Conservation (phyloP, 1,139 yeast genomes). For the Pichia sp. region DNA sequence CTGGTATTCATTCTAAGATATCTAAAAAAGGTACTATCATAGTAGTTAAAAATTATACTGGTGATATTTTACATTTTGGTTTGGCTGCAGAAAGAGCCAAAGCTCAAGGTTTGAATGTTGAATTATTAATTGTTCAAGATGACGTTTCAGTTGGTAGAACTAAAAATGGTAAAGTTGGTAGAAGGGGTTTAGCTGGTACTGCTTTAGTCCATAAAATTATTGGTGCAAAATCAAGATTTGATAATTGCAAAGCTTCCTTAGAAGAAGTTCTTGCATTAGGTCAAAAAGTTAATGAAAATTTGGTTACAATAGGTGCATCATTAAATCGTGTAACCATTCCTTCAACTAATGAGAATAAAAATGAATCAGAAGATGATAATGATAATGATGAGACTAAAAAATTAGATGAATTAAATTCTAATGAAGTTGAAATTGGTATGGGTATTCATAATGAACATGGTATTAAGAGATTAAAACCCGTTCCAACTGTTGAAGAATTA, state of each 20-base stretch:
- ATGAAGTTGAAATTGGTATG: constrained; percentile 85
- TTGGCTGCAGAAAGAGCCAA: constrained; percentile 84
- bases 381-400: constrained; percentile 47
- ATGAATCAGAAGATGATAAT: constrained; percentile 16
- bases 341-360: constrained; percentile 46
- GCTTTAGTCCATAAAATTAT: constrained; percentile 77
- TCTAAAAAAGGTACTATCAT: constrained; percentile 59
- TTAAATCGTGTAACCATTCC: constrained; percentile 76
- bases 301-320: constrained; percentile 87
- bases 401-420: constrained; percentile 32
- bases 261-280: constrained; percentile 54
- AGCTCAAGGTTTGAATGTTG: constrained; percentile 65
- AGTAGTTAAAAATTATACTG: constrained; percentile 87
- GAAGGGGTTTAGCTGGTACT: constrained; percentile 92
- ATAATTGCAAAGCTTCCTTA: constrained; percentile 38
- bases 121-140: constrained; percentile 73
- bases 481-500: constrained; percentile 59
- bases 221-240: constrained; percentile 64
- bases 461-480: constrained; percentile 58
- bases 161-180: constrained; percentile 85
- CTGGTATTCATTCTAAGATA: constrained; percentile 57
- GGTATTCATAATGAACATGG: constrained; percentile 98
- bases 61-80: constrained; percentile 89
- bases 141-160: constrained; percentile 89
- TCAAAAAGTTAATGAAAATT: constrained; percentile 48